Base-by-base conservation (phyloP, 164 flowering plant genomes). In the Cinnamomum chago region DNA sequence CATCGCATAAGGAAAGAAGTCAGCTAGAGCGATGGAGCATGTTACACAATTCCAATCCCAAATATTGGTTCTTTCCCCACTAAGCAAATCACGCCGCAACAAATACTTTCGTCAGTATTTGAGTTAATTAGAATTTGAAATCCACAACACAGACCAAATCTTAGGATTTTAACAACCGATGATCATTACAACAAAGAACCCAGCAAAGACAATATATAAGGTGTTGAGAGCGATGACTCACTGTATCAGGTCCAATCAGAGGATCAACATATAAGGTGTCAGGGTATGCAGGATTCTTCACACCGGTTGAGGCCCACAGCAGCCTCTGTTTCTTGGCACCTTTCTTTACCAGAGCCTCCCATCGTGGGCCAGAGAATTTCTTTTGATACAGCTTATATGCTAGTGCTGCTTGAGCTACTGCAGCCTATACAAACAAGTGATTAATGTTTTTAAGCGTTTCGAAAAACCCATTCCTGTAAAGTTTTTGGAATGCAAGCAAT, bases 251-350 rank as follows among this genome's bases (percentile, higher is more conserved):
- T 71, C 99, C 99, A 75, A 94, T 88, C 70, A 96, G 96, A 77
- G 99, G 99, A 79, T 85, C 93, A 70, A 96, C 95, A 74, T 96
- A 96, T 58, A 96, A 71, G 24, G 99, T 94, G 76, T 94, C 98
- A 15, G 93, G 84, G 80, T 96, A 96, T 58, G 99, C 98, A 70
- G 94, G 99, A 69, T 95, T 95, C 87, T 95, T 95, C 17, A 95
- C 99, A 79, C 98, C 88, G 71, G 99, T 95, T 55, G 99, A 93
- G 50, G 99, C 99, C 99, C 99, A 95, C n/a, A 95, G 86, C 77
- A 96, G 55, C 79, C 99, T 90, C 83, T 96, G 99, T 85, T 96
- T 96, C 92, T 96, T 94, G 68, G 98, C 99, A 77, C 99, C 99
- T 79, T 93, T 93, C 84, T 95, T 93, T 81, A 90, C 98, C 79